Evolutionary conservation across 164 flowering plant genomes (phyloP).

Genomic region (Umbellularia californica): DNA sequence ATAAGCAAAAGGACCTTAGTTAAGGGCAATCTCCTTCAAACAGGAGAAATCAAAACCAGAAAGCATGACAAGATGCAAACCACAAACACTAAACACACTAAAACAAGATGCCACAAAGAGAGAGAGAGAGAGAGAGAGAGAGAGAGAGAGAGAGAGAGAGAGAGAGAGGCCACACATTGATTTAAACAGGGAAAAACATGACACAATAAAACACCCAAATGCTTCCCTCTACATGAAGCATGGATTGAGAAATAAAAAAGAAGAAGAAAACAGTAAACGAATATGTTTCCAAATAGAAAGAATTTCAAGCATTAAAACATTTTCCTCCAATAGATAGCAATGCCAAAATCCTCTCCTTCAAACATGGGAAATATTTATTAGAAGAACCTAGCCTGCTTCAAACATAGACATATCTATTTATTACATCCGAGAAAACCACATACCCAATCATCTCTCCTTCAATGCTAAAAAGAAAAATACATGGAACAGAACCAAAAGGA

Average conservation of each 20-base stretch:
- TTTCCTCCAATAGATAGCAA: background rate
- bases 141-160: background rate
- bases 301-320: background rate
- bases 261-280: background rate
- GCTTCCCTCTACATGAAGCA: background rate
- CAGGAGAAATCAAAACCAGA: too few species aligned
- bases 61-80: background rate
- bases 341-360: background rate
- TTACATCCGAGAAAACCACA: background rate
- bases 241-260: background rate
- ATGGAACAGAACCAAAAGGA: background rate
- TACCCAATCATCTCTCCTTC: background rate
- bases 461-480: too few species aligned
- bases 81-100: background rate
- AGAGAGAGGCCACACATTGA: background rate
- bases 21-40: too few species aligned
- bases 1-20: too few species aligned
- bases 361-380: background rate
- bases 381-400: background rate
- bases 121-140: background rate
- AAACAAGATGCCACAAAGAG: background rate
- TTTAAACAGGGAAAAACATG: background rate
- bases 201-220: background rate
- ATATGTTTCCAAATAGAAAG: background rate
- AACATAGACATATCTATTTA: too few species aligned